Evolutionary conservation across 148 eudicot genomes (phyloP).

Genomic region (Oxyria digyna): DNA sequence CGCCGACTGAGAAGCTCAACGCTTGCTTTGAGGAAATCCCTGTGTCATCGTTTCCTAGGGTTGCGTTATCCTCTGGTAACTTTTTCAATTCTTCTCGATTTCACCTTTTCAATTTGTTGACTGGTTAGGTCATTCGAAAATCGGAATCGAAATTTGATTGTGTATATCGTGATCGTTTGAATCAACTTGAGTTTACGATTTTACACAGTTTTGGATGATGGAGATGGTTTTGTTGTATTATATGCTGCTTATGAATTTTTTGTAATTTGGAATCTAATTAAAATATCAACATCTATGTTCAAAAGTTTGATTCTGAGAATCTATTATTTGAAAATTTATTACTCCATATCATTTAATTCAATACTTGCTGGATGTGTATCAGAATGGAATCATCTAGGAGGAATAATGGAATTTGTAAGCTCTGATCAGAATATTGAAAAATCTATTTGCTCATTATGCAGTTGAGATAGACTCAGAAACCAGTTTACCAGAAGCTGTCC

Average conservation of each 20-base stretch:
- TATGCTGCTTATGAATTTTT: background rate
- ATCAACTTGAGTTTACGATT: background rate
- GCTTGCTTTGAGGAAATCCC: constrained; percentile 85
- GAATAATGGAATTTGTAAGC: background rate
- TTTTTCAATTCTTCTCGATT: background rate
- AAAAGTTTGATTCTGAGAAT: background rate
- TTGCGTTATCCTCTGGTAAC: constrained; percentile 51
- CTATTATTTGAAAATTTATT: background rate
- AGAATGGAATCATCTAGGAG: background rate
- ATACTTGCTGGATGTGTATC: background rate
- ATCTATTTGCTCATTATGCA: background rate
- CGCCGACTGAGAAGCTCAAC: constrained; percentile 84
- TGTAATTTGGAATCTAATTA: background rate
- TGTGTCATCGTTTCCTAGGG: constrained; percentile 66
- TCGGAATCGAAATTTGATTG: background rate
- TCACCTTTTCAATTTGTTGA: background rate
- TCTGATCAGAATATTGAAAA: background rate
- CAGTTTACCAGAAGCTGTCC: constrained; percentile 80
- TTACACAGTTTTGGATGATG: background rate
- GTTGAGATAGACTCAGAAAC: constrained; percentile 77
- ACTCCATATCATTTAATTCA: background rate
- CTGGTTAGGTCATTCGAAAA: background rate
- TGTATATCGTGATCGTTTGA: background rate
- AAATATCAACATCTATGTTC: background rate
- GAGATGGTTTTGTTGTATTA: background rate